Base-by-base conservation (phyloP, 495 filamentous ascomycete genomes). In the Penicillium fimorum region DNA sequence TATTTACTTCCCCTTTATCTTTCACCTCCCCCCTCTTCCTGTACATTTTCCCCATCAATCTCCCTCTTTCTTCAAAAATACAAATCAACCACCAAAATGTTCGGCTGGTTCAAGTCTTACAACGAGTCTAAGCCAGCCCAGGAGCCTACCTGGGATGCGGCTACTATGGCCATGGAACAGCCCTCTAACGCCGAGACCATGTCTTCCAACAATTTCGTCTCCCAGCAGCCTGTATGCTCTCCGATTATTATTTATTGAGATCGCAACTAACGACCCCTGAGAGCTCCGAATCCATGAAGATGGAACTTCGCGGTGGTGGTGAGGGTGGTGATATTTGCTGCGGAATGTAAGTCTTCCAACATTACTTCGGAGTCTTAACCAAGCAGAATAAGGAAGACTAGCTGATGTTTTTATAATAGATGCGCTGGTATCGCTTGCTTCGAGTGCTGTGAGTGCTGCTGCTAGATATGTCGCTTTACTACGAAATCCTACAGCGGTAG, bases 381-480 rank as follows among this genome's bases (percentile, higher is more conserved):
- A 18, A 52, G 9, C 12, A 22, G 13, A 2, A 10, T 42, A 15
- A 0, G 29, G 4, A 30, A 17, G 2, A 29, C 13, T n/a, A 1
- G 40, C 50, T 53, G 12, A 53, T 17, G 3, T 10, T 3, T 7
- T 22, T 25, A n/a, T 25, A 6, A 49, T 9, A 54, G 51, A 15
- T 54, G 51, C 42, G 51, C 51, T 2, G 51, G 51, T 27, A 35
- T 54, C 22, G 51, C 51, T 22, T 54, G 51, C 51, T 46, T 54
- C 32, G 51, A 54, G n/a, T 54, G 51, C 42, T 54, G 51, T 29
- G 51, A 54, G 30, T 54, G 51, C 42, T 54, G 51, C 51, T 54
- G 51, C 51, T 54, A 54, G 41, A 46, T 25, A 20, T n/a, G 9
- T 17, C 11, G 25, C 8, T 18, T 27, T 54, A 8, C 17, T 25